Conservation (phyloP, 2,329 filamentous ascomycete species). For the Leptographium galeiforme region DNA sequence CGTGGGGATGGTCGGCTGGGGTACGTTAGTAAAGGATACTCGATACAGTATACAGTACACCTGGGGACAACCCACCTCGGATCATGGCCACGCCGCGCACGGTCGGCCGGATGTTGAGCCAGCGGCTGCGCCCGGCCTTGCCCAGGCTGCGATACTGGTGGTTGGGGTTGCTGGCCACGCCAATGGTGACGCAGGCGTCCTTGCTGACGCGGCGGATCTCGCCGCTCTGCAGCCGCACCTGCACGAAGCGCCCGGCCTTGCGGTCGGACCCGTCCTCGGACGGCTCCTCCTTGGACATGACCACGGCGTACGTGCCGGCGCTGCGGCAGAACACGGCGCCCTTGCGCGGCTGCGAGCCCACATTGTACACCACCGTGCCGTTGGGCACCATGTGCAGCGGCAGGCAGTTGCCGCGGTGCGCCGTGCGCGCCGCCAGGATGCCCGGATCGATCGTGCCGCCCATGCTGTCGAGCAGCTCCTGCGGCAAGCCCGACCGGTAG, state of each 20-base stretch:
- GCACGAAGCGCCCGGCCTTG: conserved; percentile 63
- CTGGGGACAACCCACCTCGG: conserved; percentile 55
- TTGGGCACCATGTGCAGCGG: conserved; percentile 92
- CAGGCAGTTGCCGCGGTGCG: conserved; percentile 86
- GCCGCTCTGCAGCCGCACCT: conserved; percentile 78
- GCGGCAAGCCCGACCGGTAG: conserved; percentile 78
- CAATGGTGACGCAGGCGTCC: conserved; percentile 88
- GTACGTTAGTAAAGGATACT: neutral
- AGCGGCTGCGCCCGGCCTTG: conserved; percentile 86
- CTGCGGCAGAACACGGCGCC: conserved; percentile 86
- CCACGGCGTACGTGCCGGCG: conserved; percentile 80
- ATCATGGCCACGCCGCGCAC: conserved; percentile 99
- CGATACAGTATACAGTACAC: too few relatives aligned
- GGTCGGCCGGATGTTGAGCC: conserved; percentile 87
- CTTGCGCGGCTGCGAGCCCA: conserved; percentile 61
- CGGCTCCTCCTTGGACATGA: conserved; percentile 74
- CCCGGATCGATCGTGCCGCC: conserved; percentile 86
- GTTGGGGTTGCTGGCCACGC: conserved; percentile 84
- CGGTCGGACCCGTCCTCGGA: conserved; percentile 35
- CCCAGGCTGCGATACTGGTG: conserved; percentile 83
- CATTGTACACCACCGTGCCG: conserved; percentile 83
- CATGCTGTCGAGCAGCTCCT: conserved; percentile 79
- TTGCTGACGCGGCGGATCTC: conserved; percentile 82
- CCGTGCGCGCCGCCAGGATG: conserved; percentile 89
- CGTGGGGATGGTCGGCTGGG: conserved; percentile 84